A percentile compares a stretch with the other conserved stretches of the same genome.
Evolutionary conservation across 106 monocot genomes (phyloP).

Genomic region (Apostasia shenzhenica): DNA sequence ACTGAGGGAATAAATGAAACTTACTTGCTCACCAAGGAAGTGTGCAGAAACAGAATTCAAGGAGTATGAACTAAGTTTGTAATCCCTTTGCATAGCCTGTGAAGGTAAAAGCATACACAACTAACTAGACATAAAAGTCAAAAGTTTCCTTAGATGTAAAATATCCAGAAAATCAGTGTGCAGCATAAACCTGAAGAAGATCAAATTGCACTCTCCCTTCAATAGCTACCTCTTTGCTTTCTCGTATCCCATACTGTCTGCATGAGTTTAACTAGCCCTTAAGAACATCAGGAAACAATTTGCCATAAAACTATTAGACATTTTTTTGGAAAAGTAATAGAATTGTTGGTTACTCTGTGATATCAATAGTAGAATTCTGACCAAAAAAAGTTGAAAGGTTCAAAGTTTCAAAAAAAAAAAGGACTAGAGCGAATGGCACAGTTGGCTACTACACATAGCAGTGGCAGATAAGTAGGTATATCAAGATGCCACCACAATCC

Average conservation of each 20-base stretch:
- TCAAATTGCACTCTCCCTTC: constrained; percentile 99
- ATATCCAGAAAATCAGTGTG: not conserved
- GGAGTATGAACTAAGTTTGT: constrained; percentile 99
- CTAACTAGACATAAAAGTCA: not conserved
- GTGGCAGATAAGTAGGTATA: no score
- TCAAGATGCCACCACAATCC: no score
- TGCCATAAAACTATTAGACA: not conserved
- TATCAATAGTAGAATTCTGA: no score
- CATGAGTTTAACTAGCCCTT: constrained; percentile 1
- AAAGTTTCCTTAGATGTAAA: not conserved
- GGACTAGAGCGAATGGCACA: no score
- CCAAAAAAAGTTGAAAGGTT: no score
- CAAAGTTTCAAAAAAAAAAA: no score
- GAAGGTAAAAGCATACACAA: not conserved
- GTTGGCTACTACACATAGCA: no score
- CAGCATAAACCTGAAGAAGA: constrained; percentile 75
- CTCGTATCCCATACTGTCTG: constrained; percentile 94
- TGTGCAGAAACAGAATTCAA: constrained; percentile 98
- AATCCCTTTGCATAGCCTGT: constrained; percentile 97
- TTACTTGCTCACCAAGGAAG: constrained; percentile 92
- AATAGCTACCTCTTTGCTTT: constrained; percentile 93
- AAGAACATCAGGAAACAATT: not conserved
- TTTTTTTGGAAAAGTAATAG: no score
- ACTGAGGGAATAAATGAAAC: constrained; percentile 2
- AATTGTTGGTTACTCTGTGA: no score